Evolutionary conservation across 768 basidiomycete species (phyloP).

Genomic region (Suillus discolor): DNA sequence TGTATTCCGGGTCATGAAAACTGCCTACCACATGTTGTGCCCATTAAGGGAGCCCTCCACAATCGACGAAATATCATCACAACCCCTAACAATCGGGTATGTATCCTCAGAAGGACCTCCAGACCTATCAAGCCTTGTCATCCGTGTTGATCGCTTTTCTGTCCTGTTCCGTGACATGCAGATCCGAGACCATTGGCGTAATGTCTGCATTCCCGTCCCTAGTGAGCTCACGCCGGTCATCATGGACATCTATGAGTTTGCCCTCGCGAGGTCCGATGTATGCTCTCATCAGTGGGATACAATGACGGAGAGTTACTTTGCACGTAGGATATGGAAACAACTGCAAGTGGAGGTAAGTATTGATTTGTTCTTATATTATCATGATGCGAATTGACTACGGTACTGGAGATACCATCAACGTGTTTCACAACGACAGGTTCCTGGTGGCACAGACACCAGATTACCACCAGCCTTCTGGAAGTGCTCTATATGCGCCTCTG

Average conservation of each 20-base stretch:
- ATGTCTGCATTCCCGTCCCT: neutral
- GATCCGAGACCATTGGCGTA: neutral
- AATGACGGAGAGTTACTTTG: neutral
- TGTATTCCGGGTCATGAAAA: constrained; percentile 1
- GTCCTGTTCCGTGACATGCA: neutral
- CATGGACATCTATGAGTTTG: constrained; percentile 1
- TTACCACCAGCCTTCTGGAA: neutral
- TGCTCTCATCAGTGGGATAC: neutral
- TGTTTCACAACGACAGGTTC: neutral
- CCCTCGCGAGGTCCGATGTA: constrained; percentile 6
- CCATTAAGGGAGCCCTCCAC: neutral
- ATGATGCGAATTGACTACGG: neutral
- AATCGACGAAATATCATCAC: neutral
- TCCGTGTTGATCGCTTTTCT: neutral
- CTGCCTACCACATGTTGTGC: neutral
- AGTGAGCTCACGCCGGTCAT: neutral
- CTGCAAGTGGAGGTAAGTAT: neutral
- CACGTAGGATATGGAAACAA: neutral
- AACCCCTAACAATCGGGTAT: neutral
- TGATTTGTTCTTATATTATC: neutral
- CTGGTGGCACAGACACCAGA: neutral
- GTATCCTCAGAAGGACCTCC: neutral
- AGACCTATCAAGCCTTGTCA: neutral
- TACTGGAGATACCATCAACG: neutral
- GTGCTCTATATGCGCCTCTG: neutral